Evolutionary conservation across 768 basidiomycete species (phyloP).

Genomic region (Trametes elegans): DNA sequence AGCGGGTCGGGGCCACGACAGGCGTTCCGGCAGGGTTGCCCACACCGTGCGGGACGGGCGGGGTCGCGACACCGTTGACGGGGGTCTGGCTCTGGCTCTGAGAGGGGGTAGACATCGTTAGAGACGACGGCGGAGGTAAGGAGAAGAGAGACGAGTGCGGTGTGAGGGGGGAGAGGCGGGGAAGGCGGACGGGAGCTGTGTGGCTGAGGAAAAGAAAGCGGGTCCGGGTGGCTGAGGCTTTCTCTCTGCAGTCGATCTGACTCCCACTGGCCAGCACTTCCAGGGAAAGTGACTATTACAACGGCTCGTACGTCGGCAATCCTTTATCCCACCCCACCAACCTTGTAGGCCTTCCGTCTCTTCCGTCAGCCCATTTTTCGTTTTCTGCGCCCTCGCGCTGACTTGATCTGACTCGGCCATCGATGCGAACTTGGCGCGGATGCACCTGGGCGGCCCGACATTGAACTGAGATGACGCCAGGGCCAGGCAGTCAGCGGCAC

Average conservation of each 20-base stretch:
- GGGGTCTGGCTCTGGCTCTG: conserved; percentile 23
- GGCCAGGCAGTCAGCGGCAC: not conserved
- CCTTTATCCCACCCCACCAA: not conserved
- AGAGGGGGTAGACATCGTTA: conserved; percentile 29
- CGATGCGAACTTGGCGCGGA: not conserved
- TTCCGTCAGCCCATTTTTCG: conserved; percentile 6
- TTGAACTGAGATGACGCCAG: not conserved
- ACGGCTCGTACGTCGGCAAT: not conserved
- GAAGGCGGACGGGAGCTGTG: not conserved
- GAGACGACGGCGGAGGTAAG: not conserved
- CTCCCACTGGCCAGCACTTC: conserved; percentile 1
- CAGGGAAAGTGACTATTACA: not conserved
- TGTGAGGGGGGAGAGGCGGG: conserved; percentile 3
- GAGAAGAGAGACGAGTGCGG: too few relatives aligned
- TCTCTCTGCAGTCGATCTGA: too few relatives aligned
- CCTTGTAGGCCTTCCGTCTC: conserved; percentile 2
- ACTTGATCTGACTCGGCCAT: conserved; percentile 10
- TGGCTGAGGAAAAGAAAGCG: conserved; percentile 7
- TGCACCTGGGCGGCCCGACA: conserved; percentile 3
- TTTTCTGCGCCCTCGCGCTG: not conserved
- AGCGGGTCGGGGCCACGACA: conserved; percentile 52
- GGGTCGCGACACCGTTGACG: conserved; percentile 22
- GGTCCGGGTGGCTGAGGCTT: too few relatives aligned
- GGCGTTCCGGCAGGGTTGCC: conserved; percentile 41
- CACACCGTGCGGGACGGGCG: conserved; percentile 30